A percentile compares a stretch with the other conserved stretches of the same genome.
Conservation (phyloP, 495 filamentous ascomycete genomes). For the Pyrenula massariospora region DNA sequence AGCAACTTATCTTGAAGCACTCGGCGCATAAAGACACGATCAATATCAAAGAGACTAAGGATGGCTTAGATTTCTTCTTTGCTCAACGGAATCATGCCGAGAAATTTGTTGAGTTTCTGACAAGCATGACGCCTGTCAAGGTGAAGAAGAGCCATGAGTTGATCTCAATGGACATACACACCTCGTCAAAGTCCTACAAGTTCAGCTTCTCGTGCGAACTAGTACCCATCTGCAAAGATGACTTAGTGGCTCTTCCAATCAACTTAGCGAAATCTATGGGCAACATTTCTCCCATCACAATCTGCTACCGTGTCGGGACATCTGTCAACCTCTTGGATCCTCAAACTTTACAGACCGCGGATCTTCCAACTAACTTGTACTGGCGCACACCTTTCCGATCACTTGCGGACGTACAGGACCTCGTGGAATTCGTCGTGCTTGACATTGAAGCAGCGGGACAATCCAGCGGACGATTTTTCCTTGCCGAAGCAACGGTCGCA, state of each 20-base stretch:
- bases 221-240: constrained; percentile 92
- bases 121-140: constrained; percentile 63
- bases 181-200: constrained; percentile 79
- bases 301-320: constrained; percentile 86
- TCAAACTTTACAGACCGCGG: constrained; percentile 78
- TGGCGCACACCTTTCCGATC: constrained; percentile 79
- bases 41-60: constrained; percentile 90
- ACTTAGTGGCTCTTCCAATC: constrained; percentile 82
- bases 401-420: constrained; percentile 71
- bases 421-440: constrained; percentile 88
- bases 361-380: constrained; percentile 67
- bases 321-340: constrained; percentile 84
- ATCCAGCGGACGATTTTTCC: constrained; percentile 66
- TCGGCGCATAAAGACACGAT: constrained; percentile 84
- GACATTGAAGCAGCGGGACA: constrained; percentile 77
- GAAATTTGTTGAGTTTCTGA: constrained; percentile 83
- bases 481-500: constrained; percentile 79
- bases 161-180: constrained; percentile 89
- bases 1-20: constrained; percentile 92
- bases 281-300: constrained; percentile 68
- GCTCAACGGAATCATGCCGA: constrained; percentile 81
- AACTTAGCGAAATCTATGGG: constrained; percentile 75
- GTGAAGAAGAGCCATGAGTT: constrained; percentile 84
- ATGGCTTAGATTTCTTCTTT: constrained; percentile 94
- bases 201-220: constrained; percentile 79